Percentiles rank a stretch among this genome's conserved stretches.
These are phyloP conservation scores for Metschnikowia baotianmanensis DNA, from an alignment of 805 yeast genomes.

Conservation along the genomic window DNA sequence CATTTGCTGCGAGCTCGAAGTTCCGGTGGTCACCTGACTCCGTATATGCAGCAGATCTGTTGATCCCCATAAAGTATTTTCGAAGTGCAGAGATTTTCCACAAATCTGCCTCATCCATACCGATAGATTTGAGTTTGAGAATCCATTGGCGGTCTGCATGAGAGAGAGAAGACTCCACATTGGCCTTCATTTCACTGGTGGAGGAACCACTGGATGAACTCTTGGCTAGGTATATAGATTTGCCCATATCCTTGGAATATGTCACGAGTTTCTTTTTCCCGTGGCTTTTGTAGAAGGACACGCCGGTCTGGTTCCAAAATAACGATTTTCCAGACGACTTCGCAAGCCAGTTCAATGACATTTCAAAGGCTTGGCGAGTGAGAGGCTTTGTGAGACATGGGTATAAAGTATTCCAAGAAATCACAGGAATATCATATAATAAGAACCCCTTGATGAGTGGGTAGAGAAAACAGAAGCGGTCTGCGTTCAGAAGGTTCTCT, in stretches of 20 bases:
- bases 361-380: conserved; percentile 59
- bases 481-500: conserved; percentile 66
- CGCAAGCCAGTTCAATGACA: conserved; percentile 69
- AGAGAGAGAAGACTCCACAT: conserved; percentile 40
- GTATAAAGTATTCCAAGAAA: conserved; percentile 62
- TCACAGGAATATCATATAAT: conserved; percentile 69
- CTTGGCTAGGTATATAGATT: conserved; percentile 32
- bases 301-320: conserved; percentile 67
- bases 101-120: conserved; percentile 64
- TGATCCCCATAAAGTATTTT: conserved; percentile 55
- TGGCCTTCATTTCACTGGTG: conserved; percentile 1
- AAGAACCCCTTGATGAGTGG: conserved; percentile 78
- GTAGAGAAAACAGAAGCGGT: conserved; percentile 75
- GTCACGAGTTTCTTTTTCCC: conserved; percentile 24
- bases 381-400: conserved; percentile 69
- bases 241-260: conserved; percentile 35
- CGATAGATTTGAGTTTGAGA: conserved; percentile 67
- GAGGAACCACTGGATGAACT: conserved; percentile 5
- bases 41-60: conserved; percentile 9
- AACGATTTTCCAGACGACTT: conserved; percentile 57
- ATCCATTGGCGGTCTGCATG: conserved; percentile 72
- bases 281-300: conserved; percentile 18
- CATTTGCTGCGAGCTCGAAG: conserved; percentile 18
- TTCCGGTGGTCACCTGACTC: conserved; percentile 14
- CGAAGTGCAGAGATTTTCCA: conserved; percentile 81